These are phyloP conservation scores for Mycena pura DNA, from an alignment of 768 basidiomycete genomes.

Conservation along the genomic window DNA sequence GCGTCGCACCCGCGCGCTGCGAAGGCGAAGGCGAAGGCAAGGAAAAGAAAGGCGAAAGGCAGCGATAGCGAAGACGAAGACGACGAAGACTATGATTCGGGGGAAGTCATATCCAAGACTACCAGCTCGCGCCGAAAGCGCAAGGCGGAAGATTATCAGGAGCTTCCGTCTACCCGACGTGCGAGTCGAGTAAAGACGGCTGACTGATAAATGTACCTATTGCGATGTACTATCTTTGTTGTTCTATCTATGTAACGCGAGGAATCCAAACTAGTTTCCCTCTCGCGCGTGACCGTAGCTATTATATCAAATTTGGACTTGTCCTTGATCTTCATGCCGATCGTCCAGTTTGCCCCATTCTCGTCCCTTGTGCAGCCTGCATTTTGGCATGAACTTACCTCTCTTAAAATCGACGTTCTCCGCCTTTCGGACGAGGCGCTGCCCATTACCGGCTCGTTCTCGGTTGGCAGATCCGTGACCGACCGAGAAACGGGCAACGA, in stretches of 20 bases:
- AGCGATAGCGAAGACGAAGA: conserved; percentile 23
- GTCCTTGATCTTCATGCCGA: too few relatives aligned
- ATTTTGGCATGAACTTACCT: conserved; percentile 92
- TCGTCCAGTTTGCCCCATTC: conserved; percentile 91
- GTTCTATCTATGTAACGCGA: too few relatives aligned
- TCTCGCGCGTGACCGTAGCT: too few relatives aligned
- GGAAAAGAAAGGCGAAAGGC: conserved; percentile 16
- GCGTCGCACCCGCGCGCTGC: conserved; percentile 11
- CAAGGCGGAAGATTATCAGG: conserved; percentile 27
- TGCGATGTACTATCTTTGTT: not conserved
- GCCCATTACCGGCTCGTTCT: conserved; percentile 69
- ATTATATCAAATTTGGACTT: too few relatives aligned
- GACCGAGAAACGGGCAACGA: conserved; percentile 81
- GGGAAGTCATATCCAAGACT: conserved; percentile 27
- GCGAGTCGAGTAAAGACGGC: conserved; percentile 9
- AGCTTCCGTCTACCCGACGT: conserved; percentile 23
- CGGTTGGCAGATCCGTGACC: conserved; percentile 70
- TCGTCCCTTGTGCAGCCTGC: conserved; percentile 86
- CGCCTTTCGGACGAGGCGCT: conserved; percentile 78
- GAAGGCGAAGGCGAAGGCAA: conserved; percentile 25
- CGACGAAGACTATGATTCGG: conserved; percentile 15
- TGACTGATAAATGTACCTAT: too few relatives aligned
- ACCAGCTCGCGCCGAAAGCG: conserved; percentile 25
- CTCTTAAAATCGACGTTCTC: conserved; percentile 90
- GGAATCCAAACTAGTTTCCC: too few relatives aligned